Conservation (phyloP, 2,329 filamentous ascomycete genomes). For the Cryphonectria parasitica region DNA sequence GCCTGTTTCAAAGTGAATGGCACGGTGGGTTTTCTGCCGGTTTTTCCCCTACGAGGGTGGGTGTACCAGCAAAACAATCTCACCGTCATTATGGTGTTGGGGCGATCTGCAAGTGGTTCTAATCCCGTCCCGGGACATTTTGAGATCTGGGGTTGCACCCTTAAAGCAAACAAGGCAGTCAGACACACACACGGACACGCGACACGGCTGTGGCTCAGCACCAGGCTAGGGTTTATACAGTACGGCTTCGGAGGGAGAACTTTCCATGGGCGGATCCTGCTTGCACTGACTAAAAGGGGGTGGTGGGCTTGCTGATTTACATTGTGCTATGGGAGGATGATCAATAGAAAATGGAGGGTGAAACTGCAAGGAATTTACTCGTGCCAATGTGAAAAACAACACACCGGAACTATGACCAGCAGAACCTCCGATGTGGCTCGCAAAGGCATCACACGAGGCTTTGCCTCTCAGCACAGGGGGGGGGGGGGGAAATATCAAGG, state of each 20-base stretch:
- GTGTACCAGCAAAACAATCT: not conserved
- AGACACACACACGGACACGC: not conserved
- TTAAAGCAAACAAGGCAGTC: not conserved
- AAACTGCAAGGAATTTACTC: not conserved
- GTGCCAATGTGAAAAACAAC: not conserved
- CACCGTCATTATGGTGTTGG: not conserved
- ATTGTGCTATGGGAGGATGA: not conserved
- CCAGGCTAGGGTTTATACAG: not conserved
- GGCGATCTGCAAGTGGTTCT: not conserved
- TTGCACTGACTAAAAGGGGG: not conserved
- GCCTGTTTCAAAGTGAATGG: slow-evolving; percentile 13
- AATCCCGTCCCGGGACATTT: not conserved
- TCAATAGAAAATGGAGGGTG: not conserved
- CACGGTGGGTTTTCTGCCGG: slow-evolving; percentile 8
- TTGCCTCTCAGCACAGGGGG: slow-evolving; percentile 4
- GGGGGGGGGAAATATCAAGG: not conserved
- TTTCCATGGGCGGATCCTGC: not conserved
- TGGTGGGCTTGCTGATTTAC: not conserved
- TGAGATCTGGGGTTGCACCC: slow-evolving; percentile 1
- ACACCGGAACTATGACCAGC: not conserved
- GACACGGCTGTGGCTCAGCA: not conserved
- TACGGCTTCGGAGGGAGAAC: not conserved
- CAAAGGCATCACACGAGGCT: slow-evolving; percentile 8
- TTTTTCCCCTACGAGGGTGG: too few relatives aligned
- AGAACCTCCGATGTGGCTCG: slow-evolving; percentile 3